Evolutionary conservation across 1,284 basidiomycete genomes (phyloP), one percentile per base, ranked within the genome.

Genomic region (Leucoagaricus sp.): DNA sequence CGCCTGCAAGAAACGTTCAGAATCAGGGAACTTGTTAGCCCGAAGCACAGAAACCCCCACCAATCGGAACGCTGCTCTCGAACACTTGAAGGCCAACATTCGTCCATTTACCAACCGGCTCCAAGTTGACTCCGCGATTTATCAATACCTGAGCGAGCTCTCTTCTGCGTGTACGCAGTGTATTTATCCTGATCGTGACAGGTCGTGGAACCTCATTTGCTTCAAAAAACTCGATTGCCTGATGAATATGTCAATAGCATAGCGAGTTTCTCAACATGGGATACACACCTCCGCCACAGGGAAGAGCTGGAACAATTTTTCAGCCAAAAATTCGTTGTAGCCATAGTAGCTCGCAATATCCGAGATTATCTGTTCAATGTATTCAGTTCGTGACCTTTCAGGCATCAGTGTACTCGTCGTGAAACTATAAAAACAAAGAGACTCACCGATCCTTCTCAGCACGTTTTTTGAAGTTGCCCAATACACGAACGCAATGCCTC

Each of bases 161-260:
- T 49, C 96, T 85, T 58, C 97, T 82, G 58, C 96, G 85, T 1
- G 96, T 96, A 61, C 94, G 91, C 13, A 99, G 82, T 4, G 96
- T 99, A 74, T 99, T 99, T 49, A 96, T 96, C 53, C 97, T 91
- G 68, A 99, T 98, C 5, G 97, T 99, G 21, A 99, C 95, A 7
- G 97, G 97, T 59, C 97, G 86, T 13, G 96, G 87, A 2, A 95
- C 86, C 72, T 99, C 97, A 72, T 99, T 99, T 13, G 96, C 91
- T 73, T 99, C 97, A 70, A 99, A 99, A 75, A 99, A 99, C 65
- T 97, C 95, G 60, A 99, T 90, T 0, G 95, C 94, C 93, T 96
- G 63, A 8, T 0, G n/a, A 61, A 42, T 60, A 59, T 33, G 54
- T 63, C 52, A 55, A 46, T 38, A 57, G 56, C 53, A 23, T 40